These are phyloP conservation scores for Colletotrichum lindemuthianum DNA, from an alignment of 2,329 filamentous ascomycete genomes.

Conservation along the genomic window DNA sequence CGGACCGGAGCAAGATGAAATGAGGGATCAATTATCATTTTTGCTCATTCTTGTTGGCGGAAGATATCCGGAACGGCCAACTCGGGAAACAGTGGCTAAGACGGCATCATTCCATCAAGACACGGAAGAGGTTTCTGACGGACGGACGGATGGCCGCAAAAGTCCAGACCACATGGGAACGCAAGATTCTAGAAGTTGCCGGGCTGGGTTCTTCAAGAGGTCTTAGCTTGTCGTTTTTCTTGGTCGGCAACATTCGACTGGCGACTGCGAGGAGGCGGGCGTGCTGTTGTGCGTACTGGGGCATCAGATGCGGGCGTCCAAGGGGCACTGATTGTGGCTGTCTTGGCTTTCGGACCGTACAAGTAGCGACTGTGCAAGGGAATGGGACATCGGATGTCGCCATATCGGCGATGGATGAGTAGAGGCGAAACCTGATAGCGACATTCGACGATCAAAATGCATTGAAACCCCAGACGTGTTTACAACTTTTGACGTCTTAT, in stretches of 20 bases:
- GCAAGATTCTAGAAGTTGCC: background rate
- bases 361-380: conserved; percentile 15
- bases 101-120: conserved; percentile 12
- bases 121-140: conserved; percentile 12
- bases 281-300: too few species aligned
- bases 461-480: conserved; percentile 24
- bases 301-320: background rate
- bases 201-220: conserved; percentile 7
- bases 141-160: background rate
- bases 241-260: background rate
- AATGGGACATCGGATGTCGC: conserved; percentile 32
- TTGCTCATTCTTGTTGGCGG: background rate
- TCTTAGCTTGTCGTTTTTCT: conserved; percentile 12
- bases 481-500: conserved; percentile 9
- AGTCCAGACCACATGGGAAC: conserved; percentile 7
- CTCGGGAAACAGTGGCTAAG: conserved; percentile 22
- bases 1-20: conserved; percentile 12
- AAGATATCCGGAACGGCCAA: conserved; percentile 23
- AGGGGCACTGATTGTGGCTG: background rate
- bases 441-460: conserved; percentile 16
- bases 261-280: background rate
- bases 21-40: conserved; percentile 20
- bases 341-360: conserved; percentile 22
- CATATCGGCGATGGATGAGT: conserved; percentile 31
- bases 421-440: conserved; percentile 10